Evolutionary conservation across 2,329 filamentous ascomycete genomes (phyloP).

Genomic region (Hawksworthiomyces lignivorus): DNA sequence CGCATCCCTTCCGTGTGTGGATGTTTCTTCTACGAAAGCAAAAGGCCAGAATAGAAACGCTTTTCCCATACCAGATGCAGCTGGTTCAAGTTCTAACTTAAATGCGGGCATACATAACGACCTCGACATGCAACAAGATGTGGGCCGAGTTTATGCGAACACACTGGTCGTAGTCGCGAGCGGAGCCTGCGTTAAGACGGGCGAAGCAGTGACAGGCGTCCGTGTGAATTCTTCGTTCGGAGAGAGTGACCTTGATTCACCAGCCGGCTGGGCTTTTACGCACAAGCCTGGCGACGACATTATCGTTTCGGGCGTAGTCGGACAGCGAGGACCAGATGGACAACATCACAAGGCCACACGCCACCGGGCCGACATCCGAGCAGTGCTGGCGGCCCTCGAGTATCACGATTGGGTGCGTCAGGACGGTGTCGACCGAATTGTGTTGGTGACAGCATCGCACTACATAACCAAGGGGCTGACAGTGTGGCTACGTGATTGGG

Average conservation of each 20-base stretch:
- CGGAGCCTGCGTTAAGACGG: background rate
- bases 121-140: too few relatives aligned
- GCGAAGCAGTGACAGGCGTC: background rate
- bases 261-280: slow-evolving; percentile 1
- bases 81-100: too few relatives aligned
- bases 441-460: background rate
- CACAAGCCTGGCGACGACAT: background rate
- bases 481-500: slow-evolving; percentile 1
- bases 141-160: too few relatives aligned
- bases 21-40: too few relatives aligned
- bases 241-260: background rate
- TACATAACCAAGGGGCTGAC: background rate
- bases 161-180: background rate
- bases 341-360: background rate
- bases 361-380: background rate
- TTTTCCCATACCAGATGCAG: too few relatives aligned
- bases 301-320: background rate
- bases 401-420: background rate
- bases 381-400: background rate
- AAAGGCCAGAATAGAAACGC: too few relatives aligned
- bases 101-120: too few relatives aligned
- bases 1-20: background rate
- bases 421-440: slow-evolving; percentile 1
- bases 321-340: background rate
- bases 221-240: background rate